Conservation (phyloP, 2,329 filamentous ascomycete genomes). For the Conoideocrella luteorostrata region DNA sequence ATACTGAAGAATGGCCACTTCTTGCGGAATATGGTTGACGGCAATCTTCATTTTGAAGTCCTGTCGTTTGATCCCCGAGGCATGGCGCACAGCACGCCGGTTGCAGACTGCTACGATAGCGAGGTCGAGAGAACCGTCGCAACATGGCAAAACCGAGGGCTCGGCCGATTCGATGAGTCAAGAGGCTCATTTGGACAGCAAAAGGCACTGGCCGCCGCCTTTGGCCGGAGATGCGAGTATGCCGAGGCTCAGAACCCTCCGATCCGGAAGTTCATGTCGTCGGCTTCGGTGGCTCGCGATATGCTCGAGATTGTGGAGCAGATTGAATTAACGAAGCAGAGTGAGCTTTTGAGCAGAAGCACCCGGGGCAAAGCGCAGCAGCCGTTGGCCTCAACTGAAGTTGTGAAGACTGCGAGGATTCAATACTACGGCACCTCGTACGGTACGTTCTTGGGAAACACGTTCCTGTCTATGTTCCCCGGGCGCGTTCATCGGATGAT, state of each 20-base stretch:
- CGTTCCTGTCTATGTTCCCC: slow-evolving; percentile 19
- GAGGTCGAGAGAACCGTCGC: slow-evolving; percentile 18
- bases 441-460: slow-evolving; percentile 17
- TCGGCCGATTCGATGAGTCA: slow-evolving; percentile 14
- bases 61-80: slow-evolving; percentile 34
- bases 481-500: slow-evolving; percentile 29
- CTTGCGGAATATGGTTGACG: slow-evolving; percentile 24
- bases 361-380: too few relatives aligned
- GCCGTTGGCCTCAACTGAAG: too few relatives aligned
- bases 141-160: slow-evolving; percentile 21
- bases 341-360: too few relatives aligned
- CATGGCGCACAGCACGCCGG: slow-evolving; percentile 14
- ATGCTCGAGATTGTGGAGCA: slow-evolving; percentile 7
- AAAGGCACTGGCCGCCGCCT: slow-evolving; percentile 9
- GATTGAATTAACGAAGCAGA: slow-evolving; percentile 8
- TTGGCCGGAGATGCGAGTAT: too few relatives aligned
- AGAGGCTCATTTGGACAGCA: too few relatives aligned
- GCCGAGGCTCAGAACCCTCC: too few relatives aligned
- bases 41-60: slow-evolving; percentile 26
- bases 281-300: slow-evolving; percentile 7
- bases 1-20: slow-evolving; percentile 16
- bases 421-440: slow-evolving; percentile 44
- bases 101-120: slow-evolving; percentile 10
- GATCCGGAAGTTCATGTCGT: slow-evolving; percentile 19
- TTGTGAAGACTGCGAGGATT: too few relatives aligned